Conservation (phyloP, 805 yeast species). For the Sugiyamaella boreocaroliniensis region DNA sequence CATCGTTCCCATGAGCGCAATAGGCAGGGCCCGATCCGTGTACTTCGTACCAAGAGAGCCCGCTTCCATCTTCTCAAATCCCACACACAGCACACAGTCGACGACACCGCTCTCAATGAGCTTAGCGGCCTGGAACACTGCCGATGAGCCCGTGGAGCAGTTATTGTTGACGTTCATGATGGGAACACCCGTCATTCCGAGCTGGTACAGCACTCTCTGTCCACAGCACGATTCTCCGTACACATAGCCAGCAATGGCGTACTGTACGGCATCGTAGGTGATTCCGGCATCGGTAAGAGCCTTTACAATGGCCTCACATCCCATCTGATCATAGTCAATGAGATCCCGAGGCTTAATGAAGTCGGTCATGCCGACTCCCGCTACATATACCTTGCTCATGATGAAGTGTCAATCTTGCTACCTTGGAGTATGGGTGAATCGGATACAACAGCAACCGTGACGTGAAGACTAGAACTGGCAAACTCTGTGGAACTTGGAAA, state of each 20-base stretch:
- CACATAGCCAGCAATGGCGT: constrained; percentile 20
- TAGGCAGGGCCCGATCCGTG: constrained; percentile 20
- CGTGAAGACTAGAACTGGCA: too few species aligned
- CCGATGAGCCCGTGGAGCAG: constrained; percentile 24
- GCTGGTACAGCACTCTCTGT: constrained; percentile 22
- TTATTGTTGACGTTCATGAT: constrained; percentile 23
- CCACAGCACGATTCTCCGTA: constrained; percentile 25
- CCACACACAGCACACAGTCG: constrained; percentile 23
- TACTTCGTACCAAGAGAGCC: constrained; percentile 21
- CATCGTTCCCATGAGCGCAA: constrained; percentile 16
- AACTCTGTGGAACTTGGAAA: too few species aligned
- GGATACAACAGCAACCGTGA: too few species aligned
- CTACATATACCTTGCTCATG: constrained; percentile 17
- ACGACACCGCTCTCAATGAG: constrained; percentile 19
- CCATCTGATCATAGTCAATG: constrained; percentile 22
- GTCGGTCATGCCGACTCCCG: constrained; percentile 26
- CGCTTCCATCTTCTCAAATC: constrained; percentile 24
- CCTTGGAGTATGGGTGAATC: too few species aligned
- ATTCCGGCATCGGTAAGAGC: constrained; percentile 23
- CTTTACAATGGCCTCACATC: constrained; percentile 23
- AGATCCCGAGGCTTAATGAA: constrained; percentile 23
- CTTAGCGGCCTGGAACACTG: constrained; percentile 18
- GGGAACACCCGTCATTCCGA: constrained; percentile 26
- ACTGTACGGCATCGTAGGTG: constrained; percentile 21
- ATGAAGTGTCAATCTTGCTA: too few species aligned